Percentiles rank a stretch among this genome's conserved stretches.
phyloP scores from a whole-genome alignment of 805 yeast genomes.

The Schwanniomyces polymorphus region DNA sequence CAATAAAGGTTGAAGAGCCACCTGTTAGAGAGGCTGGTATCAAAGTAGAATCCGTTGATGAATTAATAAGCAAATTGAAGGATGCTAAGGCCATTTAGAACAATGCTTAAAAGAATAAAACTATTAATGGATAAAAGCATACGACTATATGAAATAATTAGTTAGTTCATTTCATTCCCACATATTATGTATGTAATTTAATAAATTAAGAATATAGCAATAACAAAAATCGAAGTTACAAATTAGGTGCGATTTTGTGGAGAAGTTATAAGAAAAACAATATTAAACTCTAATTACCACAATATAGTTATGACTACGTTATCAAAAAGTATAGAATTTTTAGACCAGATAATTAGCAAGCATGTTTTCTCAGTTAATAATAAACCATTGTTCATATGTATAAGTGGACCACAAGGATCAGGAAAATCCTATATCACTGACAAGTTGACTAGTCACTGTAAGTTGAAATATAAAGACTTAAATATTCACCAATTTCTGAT shows the following conservation, averaged over 20 bases:
- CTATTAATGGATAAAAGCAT: not conserved
- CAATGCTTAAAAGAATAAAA: not conserved
- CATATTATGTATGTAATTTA: not conserved
- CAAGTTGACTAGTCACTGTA: constrained; percentile 35
- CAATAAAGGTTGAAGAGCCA: constrained; percentile 81
- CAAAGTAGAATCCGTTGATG: constrained; percentile 79
- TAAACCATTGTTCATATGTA: constrained; percentile 51
- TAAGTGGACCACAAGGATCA: constrained; percentile 78
- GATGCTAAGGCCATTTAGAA: constrained; percentile 66
- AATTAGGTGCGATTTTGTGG: not conserved
- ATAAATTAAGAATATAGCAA: not conserved
- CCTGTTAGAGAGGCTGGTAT: constrained; percentile 78
- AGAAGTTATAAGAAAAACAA: not conserved
- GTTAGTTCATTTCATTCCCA: not conserved
- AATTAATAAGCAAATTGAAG: constrained; percentile 74
- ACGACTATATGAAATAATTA: not conserved
- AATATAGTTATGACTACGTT: constrained; percentile 7
- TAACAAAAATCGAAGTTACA: not conserved
- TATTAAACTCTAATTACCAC: not conserved
- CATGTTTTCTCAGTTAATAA: constrained; percentile 18
- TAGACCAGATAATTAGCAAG: constrained; percentile 23
- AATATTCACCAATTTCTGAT: constrained; percentile 59
- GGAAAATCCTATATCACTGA: constrained; percentile 66
- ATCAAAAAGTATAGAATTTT: constrained; percentile 17
- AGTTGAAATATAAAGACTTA: constrained; percentile 31